Conservation (phyloP, 352 stramenopile genomes). For the Saprolegnia diclina region DNA sequence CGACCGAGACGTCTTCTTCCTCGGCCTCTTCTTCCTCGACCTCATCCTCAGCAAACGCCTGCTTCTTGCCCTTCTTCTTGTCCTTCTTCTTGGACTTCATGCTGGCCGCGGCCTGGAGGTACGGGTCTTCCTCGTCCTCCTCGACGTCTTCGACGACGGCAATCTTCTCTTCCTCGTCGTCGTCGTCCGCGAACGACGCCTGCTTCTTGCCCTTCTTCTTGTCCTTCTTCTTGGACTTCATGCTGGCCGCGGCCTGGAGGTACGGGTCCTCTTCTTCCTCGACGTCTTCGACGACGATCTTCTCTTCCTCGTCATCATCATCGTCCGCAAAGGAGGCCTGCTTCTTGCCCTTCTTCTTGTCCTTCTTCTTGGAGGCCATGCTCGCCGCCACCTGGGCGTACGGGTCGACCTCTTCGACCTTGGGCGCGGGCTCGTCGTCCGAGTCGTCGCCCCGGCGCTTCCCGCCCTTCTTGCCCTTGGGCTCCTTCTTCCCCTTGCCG, state of each 20-base stretch:
- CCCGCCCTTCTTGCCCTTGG: slow-evolving; percentile 51
- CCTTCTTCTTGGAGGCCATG: slow-evolving; percentile 28
- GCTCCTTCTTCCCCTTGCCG: slow-evolving; percentile 38
- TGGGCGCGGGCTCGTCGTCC: slow-evolving; percentile 38
- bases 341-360: slow-evolving; percentile 57
- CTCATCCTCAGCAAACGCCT: not conserved
- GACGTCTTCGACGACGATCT: slow-evolving; percentile 30
- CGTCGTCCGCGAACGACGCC: slow-evolving; percentile 43
- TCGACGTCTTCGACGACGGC: slow-evolving; percentile 6
- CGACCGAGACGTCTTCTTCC: slow-evolving; percentile 17
- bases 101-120: slow-evolving; percentile 8
- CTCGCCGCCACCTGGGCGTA: not conserved
- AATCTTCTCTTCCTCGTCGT: slow-evolving; percentile 30
- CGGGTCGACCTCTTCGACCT: slow-evolving; percentile 30
- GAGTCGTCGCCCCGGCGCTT: slow-evolving; percentile 59
- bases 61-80: slow-evolving; percentile 29
- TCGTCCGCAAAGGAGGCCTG: slow-evolving; percentile 62
- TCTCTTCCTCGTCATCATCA: slow-evolving; percentile 51
- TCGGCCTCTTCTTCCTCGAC: slow-evolving; percentile 18
- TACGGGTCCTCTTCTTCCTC: slow-evolving; percentile 25
- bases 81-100: slow-evolving; percentile 25
- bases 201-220: slow-evolving; percentile 74
- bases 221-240: slow-evolving; percentile 50
- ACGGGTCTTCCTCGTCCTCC: slow-evolving; percentile 24
- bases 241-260: slow-evolving; percentile 25